phyloP scores from a whole-genome alignment of 371 early-diverging fungal genomes.

The Syncephalastrum contaminatum region DNA sequence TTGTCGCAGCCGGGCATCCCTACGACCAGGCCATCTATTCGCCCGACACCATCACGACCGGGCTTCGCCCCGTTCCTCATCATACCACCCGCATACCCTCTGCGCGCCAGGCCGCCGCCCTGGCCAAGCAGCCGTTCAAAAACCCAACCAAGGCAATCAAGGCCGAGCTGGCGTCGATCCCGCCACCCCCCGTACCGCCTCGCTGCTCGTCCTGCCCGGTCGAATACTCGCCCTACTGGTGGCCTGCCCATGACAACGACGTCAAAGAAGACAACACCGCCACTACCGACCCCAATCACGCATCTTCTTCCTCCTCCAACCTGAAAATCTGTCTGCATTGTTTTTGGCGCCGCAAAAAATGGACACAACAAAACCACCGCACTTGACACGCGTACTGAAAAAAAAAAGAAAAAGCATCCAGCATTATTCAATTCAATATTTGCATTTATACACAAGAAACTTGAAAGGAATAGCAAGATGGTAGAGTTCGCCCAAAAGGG shows the following conservation, averaged over 20 bases:
- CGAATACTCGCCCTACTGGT: constrained; percentile 44
- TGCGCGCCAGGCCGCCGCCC: constrained; percentile 2
- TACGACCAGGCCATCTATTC: constrained; percentile 10
- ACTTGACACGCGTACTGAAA: too few species aligned
- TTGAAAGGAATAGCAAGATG: too few species aligned
- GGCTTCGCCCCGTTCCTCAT: constrained; percentile 1
- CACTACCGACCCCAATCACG: too few species aligned
- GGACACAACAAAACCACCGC: too few species aligned
- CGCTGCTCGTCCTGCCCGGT: constrained; percentile 29
- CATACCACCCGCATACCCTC: background rate
- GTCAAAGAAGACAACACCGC: background rate
- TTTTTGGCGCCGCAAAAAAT: constrained; percentile 7
- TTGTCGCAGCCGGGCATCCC: constrained; percentile 6
- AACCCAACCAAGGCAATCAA: constrained; percentile 10
- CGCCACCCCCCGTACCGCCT: background rate
- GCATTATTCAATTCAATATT: too few species aligned
- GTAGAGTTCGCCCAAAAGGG: too few species aligned
- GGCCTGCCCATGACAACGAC: constrained; percentile 17
- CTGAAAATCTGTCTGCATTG: constrained; percentile 15
- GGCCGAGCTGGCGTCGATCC: background rate
- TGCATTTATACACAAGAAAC: too few species aligned
- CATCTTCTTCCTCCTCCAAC: too few species aligned
- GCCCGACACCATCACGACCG: constrained; percentile 1
- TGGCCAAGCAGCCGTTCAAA: constrained; percentile 8
- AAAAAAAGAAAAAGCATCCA: too few species aligned